phyloP scores from a whole-genome alignment of 805 yeast species.

The Barnettozyma sp. region DNA sequence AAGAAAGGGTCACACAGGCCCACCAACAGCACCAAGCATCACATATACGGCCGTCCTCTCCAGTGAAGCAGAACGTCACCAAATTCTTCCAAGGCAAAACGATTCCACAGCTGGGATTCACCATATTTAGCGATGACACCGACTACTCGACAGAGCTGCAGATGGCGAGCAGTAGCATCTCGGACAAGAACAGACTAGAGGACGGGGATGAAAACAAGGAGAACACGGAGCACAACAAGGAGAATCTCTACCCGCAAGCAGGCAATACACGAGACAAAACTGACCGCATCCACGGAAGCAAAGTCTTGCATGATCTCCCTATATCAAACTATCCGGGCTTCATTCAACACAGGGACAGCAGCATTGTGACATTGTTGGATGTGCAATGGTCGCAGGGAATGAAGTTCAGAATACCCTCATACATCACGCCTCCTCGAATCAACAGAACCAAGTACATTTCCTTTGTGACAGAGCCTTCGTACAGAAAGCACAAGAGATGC shows the following conservation, averaged over 20 bases:
- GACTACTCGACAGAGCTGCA: conserved; percentile 19
- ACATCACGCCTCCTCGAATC: conserved; percentile 24
- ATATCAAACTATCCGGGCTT: conserved; percentile 16
- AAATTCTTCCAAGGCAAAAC: conserved; percentile 5
- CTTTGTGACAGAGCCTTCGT: conserved; percentile 10
- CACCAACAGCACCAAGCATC: too few relatives aligned
- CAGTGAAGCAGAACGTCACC: conserved; percentile 4
- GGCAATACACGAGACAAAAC: conserved; percentile 1
- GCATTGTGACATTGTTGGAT: conserved; percentile 10
- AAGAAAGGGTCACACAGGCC: conserved; percentile 9
- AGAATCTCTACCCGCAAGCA: too few relatives aligned
- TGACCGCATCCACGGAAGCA: conserved; percentile 2
- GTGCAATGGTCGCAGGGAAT: conserved; percentile 15
- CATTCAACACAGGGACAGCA: conserved; percentile 11
- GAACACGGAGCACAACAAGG: conserved; percentile 17
- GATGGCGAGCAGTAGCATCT: conserved; percentile 11
- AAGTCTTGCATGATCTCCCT: conserved; percentile 15
- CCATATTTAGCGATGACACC: conserved; percentile 21
- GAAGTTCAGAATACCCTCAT: conserved; percentile 15
- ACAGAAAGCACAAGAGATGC: conserved; percentile 19
- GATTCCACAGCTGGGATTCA: conserved; percentile 17
- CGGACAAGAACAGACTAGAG: conserved; percentile 3
- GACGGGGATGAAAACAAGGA: conserved; percentile 17
- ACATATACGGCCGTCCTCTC: conserved; percentile 4
- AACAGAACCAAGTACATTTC: conserved; percentile 19